These are phyloP conservation scores for Sporopachydermia quercuum DNA, from an alignment of 805 yeast species.

Conservation along the genomic window DNA sequence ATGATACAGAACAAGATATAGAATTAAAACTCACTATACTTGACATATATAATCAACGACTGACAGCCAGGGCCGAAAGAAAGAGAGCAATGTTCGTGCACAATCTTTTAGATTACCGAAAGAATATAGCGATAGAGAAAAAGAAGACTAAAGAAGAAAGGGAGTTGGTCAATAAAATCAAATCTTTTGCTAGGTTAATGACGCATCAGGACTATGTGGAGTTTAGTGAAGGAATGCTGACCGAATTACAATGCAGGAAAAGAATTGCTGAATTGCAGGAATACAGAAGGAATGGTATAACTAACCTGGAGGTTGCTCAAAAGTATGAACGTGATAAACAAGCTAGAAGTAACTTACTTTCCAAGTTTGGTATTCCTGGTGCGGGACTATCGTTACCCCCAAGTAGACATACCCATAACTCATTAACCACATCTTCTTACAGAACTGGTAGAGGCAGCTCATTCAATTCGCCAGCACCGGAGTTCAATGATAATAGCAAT, in stretches of 20 bases:
- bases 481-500: background rate
- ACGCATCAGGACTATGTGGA: conserved; percentile 67
- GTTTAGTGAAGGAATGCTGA: conserved; percentile 57
- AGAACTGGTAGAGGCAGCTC: background rate
- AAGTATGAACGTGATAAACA: conserved; percentile 83
- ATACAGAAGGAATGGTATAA: conserved; percentile 85
- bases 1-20: conserved; percentile 76
- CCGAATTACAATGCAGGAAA: conserved; percentile 64
- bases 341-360: conserved; percentile 45
- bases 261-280: conserved; percentile 84
- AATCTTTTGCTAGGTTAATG: conserved; percentile 72
- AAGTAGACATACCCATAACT: background rate
- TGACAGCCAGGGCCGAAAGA: conserved; percentile 85
- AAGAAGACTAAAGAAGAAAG: conserved; percentile 80
- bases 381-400: conserved; percentile 3
- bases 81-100: conserved; percentile 72
- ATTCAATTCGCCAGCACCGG: background rate
- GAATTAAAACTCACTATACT: conserved; percentile 78
- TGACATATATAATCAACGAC: conserved; percentile 78
- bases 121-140: conserved; percentile 69
- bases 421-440: background rate
- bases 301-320: conserved; percentile 65
- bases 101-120: conserved; percentile 69
- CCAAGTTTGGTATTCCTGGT: conserved; percentile 27
- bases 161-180: conserved; percentile 58